A percentile compares a stretch with the other conserved stretches of the same genome.
Evolutionary conservation across 179 eudicot species (phyloP).

Genomic region (Camellia oleifera): DNA sequence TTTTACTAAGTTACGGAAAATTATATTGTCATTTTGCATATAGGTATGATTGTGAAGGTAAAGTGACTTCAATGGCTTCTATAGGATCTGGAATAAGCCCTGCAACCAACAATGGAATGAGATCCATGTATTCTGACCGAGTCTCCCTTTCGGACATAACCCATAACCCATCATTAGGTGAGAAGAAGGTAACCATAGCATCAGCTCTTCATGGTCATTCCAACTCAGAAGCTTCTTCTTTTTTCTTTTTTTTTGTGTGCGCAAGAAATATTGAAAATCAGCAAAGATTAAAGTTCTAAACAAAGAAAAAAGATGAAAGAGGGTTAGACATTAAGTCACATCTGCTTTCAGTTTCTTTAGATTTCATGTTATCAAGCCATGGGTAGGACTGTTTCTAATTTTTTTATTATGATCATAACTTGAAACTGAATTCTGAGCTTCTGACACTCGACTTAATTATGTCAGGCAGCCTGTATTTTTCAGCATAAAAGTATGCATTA

Average conservation of each 20-base stretch:
- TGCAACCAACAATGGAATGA: constrained; percentile 36
- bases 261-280: not conserved
- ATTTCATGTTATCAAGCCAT: not conserved
- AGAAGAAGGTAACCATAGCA: constrained; percentile 55
- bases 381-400: not conserved
- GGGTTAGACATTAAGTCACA: no score
- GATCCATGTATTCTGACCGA: constrained; percentile 65
- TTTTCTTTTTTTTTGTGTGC: not conserved
- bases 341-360: not conserved
- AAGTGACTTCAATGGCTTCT: constrained; percentile 78
- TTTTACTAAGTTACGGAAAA: not conserved
- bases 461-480: constrained; percentile 73
- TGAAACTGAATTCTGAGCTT: not conserved
- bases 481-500: constrained; percentile 62
- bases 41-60: constrained; percentile 93
- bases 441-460: constrained; percentile 8
- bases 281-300: not conserved
- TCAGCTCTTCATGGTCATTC: not conserved
- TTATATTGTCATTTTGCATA: not conserved
- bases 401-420: not conserved
- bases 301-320: not conserved
- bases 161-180: constrained; percentile 63
- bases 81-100: constrained; percentile 75
- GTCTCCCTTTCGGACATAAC: constrained; percentile 62
- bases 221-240: not conserved